Percentiles rank a stretch among this genome's conserved stretches.
Evolutionary conservation across 768 basidiomycete genomes (phyloP).

Genomic region (Leccinum obscurum): DNA sequence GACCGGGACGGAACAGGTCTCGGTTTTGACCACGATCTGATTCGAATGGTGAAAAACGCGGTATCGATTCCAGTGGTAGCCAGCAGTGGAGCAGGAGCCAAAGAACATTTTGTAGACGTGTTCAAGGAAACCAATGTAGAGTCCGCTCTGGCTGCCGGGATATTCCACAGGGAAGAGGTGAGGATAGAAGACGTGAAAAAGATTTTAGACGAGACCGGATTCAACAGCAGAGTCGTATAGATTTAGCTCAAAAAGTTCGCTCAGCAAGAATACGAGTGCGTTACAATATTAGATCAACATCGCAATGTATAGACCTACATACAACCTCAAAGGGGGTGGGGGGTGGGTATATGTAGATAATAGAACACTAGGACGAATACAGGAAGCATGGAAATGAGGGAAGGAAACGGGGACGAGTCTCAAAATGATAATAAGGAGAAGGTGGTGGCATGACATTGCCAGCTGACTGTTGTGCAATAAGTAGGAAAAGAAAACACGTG

Average conservation of each 20-base stretch:
- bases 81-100: conserved; percentile 87
- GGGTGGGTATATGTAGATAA: conserved; percentile 35
- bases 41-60: conserved; percentile 68
- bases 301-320: conserved; percentile 34
- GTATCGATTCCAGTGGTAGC: conserved; percentile 94
- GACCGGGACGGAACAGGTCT: conserved; percentile 92
- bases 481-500: neutral
- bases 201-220: conserved; percentile 43
- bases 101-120: conserved; percentile 84
- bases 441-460: conserved; percentile 8
- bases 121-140: conserved; percentile 80
- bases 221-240: conserved; percentile 47
- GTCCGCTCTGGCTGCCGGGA: conserved; percentile 94
- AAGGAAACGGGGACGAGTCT: conserved; percentile 7
- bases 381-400: conserved; percentile 22
- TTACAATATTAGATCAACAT: conserved; percentile 35
- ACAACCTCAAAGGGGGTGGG: conserved; percentile 27
- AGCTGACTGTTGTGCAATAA: neutral
- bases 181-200: conserved; percentile 79
- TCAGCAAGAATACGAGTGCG: conserved; percentile 16
- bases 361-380: conserved; percentile 33
- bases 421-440: conserved; percentile 8
- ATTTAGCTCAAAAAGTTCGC: neutral
- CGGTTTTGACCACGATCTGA: conserved; percentile 87
- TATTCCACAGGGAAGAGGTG: conserved; percentile 93